phyloP scores from a whole-genome alignment of 306 rosid species.

The Begonia fuchsioides region DNA sequence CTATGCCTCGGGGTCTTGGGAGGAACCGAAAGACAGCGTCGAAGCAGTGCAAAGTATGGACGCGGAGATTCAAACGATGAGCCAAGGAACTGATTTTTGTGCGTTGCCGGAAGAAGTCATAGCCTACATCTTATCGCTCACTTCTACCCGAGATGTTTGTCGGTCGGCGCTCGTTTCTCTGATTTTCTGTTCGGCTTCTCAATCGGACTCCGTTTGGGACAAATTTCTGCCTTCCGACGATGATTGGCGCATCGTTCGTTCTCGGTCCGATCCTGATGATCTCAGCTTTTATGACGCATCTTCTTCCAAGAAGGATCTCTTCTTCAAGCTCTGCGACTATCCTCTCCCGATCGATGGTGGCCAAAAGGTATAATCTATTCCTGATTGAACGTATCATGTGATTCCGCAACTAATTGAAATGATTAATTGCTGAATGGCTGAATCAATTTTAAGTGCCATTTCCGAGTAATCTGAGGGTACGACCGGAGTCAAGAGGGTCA shows the following conservation, averaged over 20 bases:
- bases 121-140: conserved; percentile 5
- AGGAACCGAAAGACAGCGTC: too few species aligned
- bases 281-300: background rate
- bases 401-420: background rate
- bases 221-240: conserved; percentile 2
- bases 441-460: too few species aligned
- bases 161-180: conserved; percentile 3
- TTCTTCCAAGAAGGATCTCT: conserved; percentile 8
- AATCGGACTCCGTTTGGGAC: conserved; percentile 9
- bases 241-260: conserved; percentile 1
- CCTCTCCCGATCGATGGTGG: conserved; percentile 9
- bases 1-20: too few species aligned
- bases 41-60: too few species aligned
- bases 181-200: conserved; percentile 5
- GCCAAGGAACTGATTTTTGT: background rate
- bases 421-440: too few species aligned
- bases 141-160: conserved; percentile 5
- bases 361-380: conserved; percentile 4
- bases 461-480: too few species aligned
- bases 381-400: background rate
- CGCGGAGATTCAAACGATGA: too few species aligned
- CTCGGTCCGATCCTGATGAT: background rate
- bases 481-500: too few species aligned
- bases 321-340: background rate
- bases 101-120: conserved; percentile 9